These are phyloP conservation scores for Hemisphaericaspora xylofermentans DNA, from an alignment of 1,139 yeast genomes.

Conservation along the genomic window DNA sequence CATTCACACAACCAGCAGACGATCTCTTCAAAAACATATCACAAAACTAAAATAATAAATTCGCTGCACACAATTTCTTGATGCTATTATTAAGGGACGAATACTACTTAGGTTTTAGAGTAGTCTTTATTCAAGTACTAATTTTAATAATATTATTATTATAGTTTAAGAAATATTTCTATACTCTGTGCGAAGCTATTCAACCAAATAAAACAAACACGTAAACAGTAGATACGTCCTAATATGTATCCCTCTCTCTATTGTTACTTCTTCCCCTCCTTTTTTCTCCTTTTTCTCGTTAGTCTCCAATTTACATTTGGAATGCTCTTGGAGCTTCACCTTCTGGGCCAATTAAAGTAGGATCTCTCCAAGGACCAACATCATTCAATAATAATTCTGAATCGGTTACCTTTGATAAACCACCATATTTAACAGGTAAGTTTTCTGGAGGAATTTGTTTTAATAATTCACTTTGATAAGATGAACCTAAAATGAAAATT, in stretches of 20 bases:
- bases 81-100: no score
- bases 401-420: constrained; percentile 62
- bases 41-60: no score
- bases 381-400: constrained; percentile 88
- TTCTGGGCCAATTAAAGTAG: constrained; percentile 78
- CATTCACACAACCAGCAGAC: no score
- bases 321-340: constrained; percentile 76
- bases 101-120: no score
- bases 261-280: not conserved
- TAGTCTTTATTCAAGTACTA: no score
- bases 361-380: constrained; percentile 97
- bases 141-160: no score
- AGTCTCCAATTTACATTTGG: constrained; percentile 10
- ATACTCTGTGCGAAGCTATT: not conserved
- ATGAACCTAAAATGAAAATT: constrained; percentile 81
- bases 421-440: constrained; percentile 90
- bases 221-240: not conserved
- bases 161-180: no score
- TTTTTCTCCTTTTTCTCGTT: not conserved
- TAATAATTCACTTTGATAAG: constrained; percentile 77
- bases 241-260: not conserved
- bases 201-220: not conserved
- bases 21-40: no score
- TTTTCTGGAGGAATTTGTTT: constrained; percentile 93
- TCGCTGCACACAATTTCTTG: no score